Evolutionary conservation across 805 yeast genomes (phyloP), one percentile per base, ranked within the genome.

Genomic region (Candida maris): DNA sequence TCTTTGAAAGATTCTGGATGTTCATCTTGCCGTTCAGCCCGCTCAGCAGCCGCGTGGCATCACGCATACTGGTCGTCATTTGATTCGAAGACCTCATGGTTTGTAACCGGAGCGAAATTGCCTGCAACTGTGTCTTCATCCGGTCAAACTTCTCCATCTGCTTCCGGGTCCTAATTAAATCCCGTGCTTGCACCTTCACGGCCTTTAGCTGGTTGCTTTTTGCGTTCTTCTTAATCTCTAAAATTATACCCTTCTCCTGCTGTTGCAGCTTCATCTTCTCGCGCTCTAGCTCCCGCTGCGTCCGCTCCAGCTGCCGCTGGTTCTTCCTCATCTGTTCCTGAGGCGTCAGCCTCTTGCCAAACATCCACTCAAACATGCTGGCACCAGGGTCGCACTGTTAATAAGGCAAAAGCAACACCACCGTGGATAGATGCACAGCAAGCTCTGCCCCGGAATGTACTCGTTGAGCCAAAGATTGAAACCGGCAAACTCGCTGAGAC

Each of bases 61-160:
- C 96, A 46, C 82, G 74, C 97, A 93, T 91, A 21, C 95, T 83
- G 49, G 73, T 76, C 32, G 94, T 83, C 98, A 93, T 94, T 62
- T 91, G 96, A 53, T 85, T 95, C 53, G 89, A 88, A 45, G 93
- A 80, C 44, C 97, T 70, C 25, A 93, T 96, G 23, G 96, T 77
- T 58, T 93, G 97, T 41, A 93, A 82, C 42, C 99, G 69, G 46
- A 93, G 69, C 15, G 94, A 80, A 36, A 93, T 89, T 1, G 97
- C 97, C 65, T 93, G 98, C 41, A 93, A 64, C 62, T 91, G 97
- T 3, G 96, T 89, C 63, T 83, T 84, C 97, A 93, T 91, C 48
- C 75, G 75, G 57, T 86, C 87, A 62, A 93, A 94, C 64, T 93
- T 93, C 47, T 79, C 82, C 41, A 89, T 75, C 59, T 89, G 75